Base-by-base conservation (phyloP, 1,284 basidiomycete genomes). In the Sporisorium sorghi region DNA sequence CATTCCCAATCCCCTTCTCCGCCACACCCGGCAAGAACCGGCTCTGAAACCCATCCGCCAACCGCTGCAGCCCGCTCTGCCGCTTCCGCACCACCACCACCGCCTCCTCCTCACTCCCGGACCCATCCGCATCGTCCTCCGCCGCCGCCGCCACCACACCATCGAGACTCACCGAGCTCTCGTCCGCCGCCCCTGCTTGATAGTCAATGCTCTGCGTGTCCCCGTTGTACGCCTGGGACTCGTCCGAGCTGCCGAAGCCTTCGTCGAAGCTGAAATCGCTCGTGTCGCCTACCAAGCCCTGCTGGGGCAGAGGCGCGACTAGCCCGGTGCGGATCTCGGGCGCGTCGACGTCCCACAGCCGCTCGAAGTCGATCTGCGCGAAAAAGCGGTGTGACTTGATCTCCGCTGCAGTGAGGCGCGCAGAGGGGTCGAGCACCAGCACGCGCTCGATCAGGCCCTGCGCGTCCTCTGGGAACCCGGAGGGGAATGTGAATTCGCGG, bases 401-500 rank as follows among this genome's bases (percentile, higher is more conserved):
- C 24, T 74, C 65, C 15, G 30, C 15, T 11, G 65, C 76, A 9
- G 47, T 37, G 9, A 67, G 59, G 5, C 82, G 60, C 40, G 55
- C 23, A 4, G 39, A 35, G 0, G 80, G 77, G 46, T 83, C 73
- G 15, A 85, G 85, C 43, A 86, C 85, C 35, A 88, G 77, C 1
- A 87, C 75, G 12, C 78, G 73, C 10, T 87, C 84, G 23, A 88
- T 80, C 12, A 88, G 76, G 26, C 86, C 85, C 39, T 83, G 82
- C 0, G 87, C 88, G 26, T 85, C 85, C 11, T 78, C 71, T 15
- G 87, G 86, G 54, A 88, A 87, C 1, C 81, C 86, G 8, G 85
- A 80, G 0, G 87, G 88, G 60, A 85, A 88, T 1, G 83, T 77
- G 68, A 87, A 86, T 15, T 88, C 86, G 46, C 85, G 80, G 44